A percentile compares a stretch with the other conserved stretches of the same genome.
Evolutionary conservation across 257 asterid genomes (phyloP).

Genomic region (Solanum lycopersicoides): DNA sequence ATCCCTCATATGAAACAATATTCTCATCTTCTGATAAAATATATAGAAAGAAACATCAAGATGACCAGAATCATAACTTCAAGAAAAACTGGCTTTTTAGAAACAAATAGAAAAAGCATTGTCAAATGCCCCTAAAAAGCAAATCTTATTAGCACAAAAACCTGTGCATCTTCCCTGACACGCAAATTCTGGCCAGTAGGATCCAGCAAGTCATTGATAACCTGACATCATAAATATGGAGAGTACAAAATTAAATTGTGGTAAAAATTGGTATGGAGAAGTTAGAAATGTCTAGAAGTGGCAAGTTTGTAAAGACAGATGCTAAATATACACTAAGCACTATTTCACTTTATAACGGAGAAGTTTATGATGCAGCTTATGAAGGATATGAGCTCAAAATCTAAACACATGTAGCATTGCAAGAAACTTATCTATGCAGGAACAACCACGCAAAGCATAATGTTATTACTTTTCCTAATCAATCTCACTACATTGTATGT

Average conservation of each 20-base stretch:
- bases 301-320: neutral
- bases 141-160: conserved; percentile 11
- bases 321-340: neutral
- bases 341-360: neutral
- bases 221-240: conserved; percentile 33
- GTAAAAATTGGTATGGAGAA: neutral
- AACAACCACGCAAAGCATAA: neutral
- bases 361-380: neutral
- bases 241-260: neutral
- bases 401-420: neutral
- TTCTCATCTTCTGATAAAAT: neutral
- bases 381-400: neutral
- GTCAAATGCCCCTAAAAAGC: neutral
- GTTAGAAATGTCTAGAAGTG: neutral
- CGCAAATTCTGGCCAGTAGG: conserved; percentile 99
- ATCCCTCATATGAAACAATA: neutral
- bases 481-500: neutral
- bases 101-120: neutral
- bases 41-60: neutral
- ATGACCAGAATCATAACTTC: neutral
- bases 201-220: conserved; percentile 93
- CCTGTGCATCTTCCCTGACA: conserved; percentile 99
- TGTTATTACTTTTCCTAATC: neutral
- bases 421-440: neutral
- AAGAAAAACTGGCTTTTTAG: neutral